Evolutionary conservation across 202 grass and related monocot genomes (phyloP), one percentile per base, ranked within the genome.

Genomic region (Cymbopogon flexuosus): DNA sequence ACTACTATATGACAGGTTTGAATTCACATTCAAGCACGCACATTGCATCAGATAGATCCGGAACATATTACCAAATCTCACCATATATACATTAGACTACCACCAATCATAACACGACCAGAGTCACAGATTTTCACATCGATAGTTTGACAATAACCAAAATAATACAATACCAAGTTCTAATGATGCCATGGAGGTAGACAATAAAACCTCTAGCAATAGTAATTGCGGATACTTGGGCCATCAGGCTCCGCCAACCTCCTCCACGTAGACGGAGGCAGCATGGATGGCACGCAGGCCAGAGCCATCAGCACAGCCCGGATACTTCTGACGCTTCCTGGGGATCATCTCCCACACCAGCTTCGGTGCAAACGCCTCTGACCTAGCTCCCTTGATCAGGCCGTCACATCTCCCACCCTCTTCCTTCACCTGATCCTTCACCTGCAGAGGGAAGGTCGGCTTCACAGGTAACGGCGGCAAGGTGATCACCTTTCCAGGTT

Each of bases 201-300:
- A 75, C 36, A 87, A 78, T 75, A 39, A 74, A 84, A 76, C 72
- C 65, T 31, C 73, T 58, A 65, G 73, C 27, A 3, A 70, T 78
- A 75, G 72, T 84, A 62, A 82, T 78, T 81, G 80, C 10, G 13
- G 75, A 79, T 83, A 84, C 71, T 68, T 60, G 71, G 76, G 72
- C 49, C 40, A 75, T 88, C 89, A 89, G 47, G 75, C 75, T n/a
- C 89, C 54, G 0, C 89, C 82, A 81, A 88, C 79, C 62, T 91
- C 79, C 69, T 88, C 89, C 22, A 87, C 46, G 2, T 73, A 70
- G 36, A 77, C 5, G 0, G 54, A 73, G 24, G 69, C 22, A 6
- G 67, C 71, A 60, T 77, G 72, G 27, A 83, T 62, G 27, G 82
- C 65, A 0, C 66, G 68, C 1, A 85, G 64, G 6, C 58, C 36